A percentile compares a stretch with the other conserved stretches of the same genome.
Conservation (phyloP, 371 early-diverging fungal genomes). For the Batkoa obscura region DNA sequence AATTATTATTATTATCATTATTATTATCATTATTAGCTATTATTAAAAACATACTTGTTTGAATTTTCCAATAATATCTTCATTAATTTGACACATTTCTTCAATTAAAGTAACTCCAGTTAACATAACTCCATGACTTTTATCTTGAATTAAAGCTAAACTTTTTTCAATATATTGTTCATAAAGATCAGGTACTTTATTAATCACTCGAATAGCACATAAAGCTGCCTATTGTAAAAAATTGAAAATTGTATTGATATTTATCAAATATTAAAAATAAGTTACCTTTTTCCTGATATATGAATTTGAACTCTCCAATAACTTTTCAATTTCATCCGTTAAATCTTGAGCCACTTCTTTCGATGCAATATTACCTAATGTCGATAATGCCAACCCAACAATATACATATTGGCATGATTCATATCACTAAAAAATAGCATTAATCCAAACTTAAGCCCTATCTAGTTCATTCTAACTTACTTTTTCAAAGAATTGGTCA, state of each 20-base stretch:
- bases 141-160: constrained; percentile 63
- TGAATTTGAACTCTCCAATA: constrained; percentile 73
- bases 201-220: constrained; percentile 75
- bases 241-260: not conserved
- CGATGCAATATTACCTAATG: constrained; percentile 86
- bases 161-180: constrained; percentile 63
- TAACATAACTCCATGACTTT: constrained; percentile 88
- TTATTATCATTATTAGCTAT: not conserved
- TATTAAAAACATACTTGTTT: constrained; percentile 27
- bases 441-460: not conserved
- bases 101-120: constrained; percentile 78
- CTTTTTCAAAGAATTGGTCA: constrained; percentile 95
- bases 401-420: constrained; percentile 87
- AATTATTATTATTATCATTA: no score
- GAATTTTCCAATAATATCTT: constrained; percentile 42
- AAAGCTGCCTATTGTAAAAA: constrained; percentile 56
- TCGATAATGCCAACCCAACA: constrained; percentile 87
- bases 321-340: constrained; percentile 79
- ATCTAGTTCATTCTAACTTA: constrained; percentile 13
- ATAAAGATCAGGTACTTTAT: constrained; percentile 79
- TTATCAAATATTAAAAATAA: not conserved
- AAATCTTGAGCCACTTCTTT: constrained; percentile 90
- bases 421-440: constrained; percentile 49
- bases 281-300: constrained; percentile 89
- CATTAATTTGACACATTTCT: constrained; percentile 65